Evolutionary conservation across 2,329 filamentous ascomycete species (phyloP), one percentile per base, ranked within the genome.

Genomic region (Lachnellula suecica): DNA sequence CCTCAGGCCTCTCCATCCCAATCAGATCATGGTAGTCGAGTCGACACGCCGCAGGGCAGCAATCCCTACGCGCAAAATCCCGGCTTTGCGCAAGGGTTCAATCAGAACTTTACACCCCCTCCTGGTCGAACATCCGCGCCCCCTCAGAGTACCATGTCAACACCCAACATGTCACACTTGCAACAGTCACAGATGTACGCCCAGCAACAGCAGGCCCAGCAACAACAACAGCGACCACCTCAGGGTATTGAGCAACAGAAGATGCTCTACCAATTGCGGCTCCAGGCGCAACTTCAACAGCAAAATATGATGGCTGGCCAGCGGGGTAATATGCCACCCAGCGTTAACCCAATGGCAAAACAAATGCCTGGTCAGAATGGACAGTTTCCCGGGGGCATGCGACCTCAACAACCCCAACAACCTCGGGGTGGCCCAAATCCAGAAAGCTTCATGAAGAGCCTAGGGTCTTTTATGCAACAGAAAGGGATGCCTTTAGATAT

Each of bases 261-360:
- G 63, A 80, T 83, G 51, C 73, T 87, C 44, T 93, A 95, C 64
- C 89, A 95, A 62, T 88, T 95, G 83, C 87, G 89, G 55, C 71
- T 95, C 47, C 89, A 95, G 63, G 83, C 87, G 51, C 89, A 92
- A 63, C 79, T 88, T 37, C 84, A 88, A 56, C 83, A 86, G 58
- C 75, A 81, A 62, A 61, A 54, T 47, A 15, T 64, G 37, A 59
- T 66, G 56, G 50, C 53, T 2, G 54, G 59, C 69, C 74, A 58
- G 63, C 63, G 55, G 70, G 70, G 65, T 7, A 77, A 75, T 34
- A 76, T 79, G 65, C 75, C 78, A 22, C 60, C 62, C 0, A 62
- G 59, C 51, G 59, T 59, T 4, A 68, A 61, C 48, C 55, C 62
- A 15, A 60, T 67, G 53, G 49, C 50, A 13, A 63, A 61, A 45